Base-by-base conservation (phyloP, 139 green algal genomes). In the Haematococcus lacustris region DNA sequence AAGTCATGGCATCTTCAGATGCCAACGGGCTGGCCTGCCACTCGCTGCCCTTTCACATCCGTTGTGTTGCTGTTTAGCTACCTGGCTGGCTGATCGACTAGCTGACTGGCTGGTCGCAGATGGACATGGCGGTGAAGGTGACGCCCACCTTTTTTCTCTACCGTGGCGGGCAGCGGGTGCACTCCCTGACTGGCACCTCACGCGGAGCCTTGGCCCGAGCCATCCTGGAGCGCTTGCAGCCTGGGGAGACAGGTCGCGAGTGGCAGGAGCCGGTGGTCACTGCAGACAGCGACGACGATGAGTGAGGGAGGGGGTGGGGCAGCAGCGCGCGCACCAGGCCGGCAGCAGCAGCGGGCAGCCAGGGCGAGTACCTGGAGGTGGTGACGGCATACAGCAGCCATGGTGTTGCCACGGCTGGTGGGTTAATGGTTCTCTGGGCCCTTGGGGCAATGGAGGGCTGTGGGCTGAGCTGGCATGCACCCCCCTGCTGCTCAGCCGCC, bases 81-180 rank as follows among this genome's bases (percentile, higher is more conserved):
- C n/a, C n/a, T n/a, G n/a, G n/a, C n/a, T n/a, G n/a, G n/a, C n/a
- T n/a, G n/a, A n/a, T n/a, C n/a, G n/a, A n/a, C n/a, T n/a, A n/a
- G n/a, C 47, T 17, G 9, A 9, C 47, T 57, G 47, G 13, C 47
- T 57, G 47, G 17, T 9, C 47, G 38, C 67, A 72, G 67, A 33
- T 82, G 26, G 50, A 64, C 13, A 73, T 78, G 59, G 60, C 71
- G 43, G 62, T 86, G 38, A 77, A 78, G 59, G 84, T 85, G 21
- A 93, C 88, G 2, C 88, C 88, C 33, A 91, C 87, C 25, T 93
- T 93, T 66, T 68, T 81, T 47, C 35, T 93, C 39, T 93, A 86
- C 74, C 73, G 86, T 1, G 67, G 68, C 53, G 79, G 69, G 6
- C 63, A 84, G 40, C 35, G 62, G 30, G 74, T 88, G 28, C 74